phyloP scores from a whole-genome alignment of 176 grass and related monocot genomes.

The Secale cereale region DNA sequence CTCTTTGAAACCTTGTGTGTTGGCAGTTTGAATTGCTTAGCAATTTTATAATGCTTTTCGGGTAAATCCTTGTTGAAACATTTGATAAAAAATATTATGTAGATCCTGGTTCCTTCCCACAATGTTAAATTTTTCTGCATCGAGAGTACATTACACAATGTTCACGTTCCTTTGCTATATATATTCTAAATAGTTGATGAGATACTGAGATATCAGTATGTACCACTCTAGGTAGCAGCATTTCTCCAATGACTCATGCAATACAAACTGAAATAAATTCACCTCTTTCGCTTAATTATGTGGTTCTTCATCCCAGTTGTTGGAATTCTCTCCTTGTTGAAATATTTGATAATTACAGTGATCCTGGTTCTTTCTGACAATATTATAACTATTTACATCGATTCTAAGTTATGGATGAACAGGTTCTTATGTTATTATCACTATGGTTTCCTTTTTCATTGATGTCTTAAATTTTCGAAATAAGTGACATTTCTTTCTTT shows the following conservation, averaged over 20 bases:
- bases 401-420: not conserved
- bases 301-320: not conserved
- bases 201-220: not conserved
- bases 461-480: not conserved
- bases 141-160: not conserved
- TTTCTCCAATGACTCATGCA: not conserved
- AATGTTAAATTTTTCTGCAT: not conserved
- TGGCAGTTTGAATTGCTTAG: not conserved
- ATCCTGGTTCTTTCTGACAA: not conserved
- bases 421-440: not conserved
- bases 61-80: not conserved
- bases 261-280: not conserved
- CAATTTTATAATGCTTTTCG: not conserved
- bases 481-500: not conserved
- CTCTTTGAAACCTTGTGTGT: not conserved
- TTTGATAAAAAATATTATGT: not conserved
- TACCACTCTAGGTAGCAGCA: not conserved
- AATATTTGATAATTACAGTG: not conserved
- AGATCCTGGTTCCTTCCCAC: not conserved
- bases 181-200: not conserved
- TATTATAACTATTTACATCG: not conserved
- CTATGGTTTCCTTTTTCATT: not conserved
- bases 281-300: not conserved
- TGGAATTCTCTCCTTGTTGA: not conserved
- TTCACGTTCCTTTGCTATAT: not conserved